Evolutionary conservation across 164 flowering plant genomes (phyloP).

Genomic region (Macadamia tetraphylla): DNA sequence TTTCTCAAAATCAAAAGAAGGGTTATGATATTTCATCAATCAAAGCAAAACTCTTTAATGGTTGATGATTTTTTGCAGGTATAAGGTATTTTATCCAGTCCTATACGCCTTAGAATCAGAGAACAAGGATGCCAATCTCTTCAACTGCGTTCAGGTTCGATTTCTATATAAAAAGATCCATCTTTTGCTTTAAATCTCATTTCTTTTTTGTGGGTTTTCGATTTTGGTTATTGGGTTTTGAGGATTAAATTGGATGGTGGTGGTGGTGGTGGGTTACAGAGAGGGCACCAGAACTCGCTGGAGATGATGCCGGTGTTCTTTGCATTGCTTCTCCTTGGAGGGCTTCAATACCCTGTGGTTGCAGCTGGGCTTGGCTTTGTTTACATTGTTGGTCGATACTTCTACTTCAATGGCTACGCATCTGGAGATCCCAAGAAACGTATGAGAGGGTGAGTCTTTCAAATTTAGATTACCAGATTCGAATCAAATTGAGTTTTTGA

Average conservation of each 20-base stretch:
- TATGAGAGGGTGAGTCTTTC: constrained; percentile 28
- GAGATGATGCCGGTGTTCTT: constrained; percentile 81
- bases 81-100: constrained; percentile 67
- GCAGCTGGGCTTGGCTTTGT: constrained; percentile 47
- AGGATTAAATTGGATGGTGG: background rate
- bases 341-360: constrained; percentile 56
- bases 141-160: constrained; percentile 83
- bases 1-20: no score
- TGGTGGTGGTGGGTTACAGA: constrained; percentile 29
- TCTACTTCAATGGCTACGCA: constrained; percentile 82
- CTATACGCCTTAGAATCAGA: constrained; percentile 76
- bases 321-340: constrained; percentile 59
- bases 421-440: constrained; percentile 78
- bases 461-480: constrained; percentile 77
- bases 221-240: background rate
- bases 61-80: constrained; percentile 31
- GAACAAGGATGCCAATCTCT: constrained; percentile 80
- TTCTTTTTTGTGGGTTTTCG: background rate
- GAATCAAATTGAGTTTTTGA: constrained; percentile 34
- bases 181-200: background rate
- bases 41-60: background rate
- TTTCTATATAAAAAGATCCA: background rate
- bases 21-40: no score
- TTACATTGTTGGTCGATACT: constrained; percentile 48
- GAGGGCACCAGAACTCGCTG: constrained; percentile 90